phyloP scores from a whole-genome alignment of 805 yeast species.

The Spathaspora gorwiae region DNA sequence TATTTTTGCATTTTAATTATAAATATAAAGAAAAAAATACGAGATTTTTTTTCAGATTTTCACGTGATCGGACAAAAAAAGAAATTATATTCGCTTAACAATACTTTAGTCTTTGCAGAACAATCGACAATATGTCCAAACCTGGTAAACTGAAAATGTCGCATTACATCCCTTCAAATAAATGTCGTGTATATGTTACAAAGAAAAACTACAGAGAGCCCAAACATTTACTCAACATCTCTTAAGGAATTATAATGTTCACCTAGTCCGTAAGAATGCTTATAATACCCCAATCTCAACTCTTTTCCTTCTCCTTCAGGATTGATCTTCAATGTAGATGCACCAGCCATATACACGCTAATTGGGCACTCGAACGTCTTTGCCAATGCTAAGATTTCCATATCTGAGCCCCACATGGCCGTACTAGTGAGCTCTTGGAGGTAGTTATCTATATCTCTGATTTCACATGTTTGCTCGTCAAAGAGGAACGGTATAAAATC shows the following conservation, averaged over 20 bases:
- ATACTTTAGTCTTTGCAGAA: too few relatives aligned
- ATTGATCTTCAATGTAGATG: slow-evolving; percentile 60
- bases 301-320: slow-evolving; percentile 43
- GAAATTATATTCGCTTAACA: too few relatives aligned
- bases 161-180: too few relatives aligned
- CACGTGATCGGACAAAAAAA: too few relatives aligned
- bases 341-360: slow-evolving; percentile 73
- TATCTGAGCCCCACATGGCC: slow-evolving; percentile 94
- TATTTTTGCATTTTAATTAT: too few relatives aligned
- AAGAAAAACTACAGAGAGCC: too few relatives aligned
- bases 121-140: too few relatives aligned
- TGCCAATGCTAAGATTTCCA: slow-evolving; percentile 82
- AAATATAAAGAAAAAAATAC: too few relatives aligned
- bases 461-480: slow-evolving; percentile 66
- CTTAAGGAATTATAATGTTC: slow-evolving; percentile 84
- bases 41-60: too few relatives aligned
- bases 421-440: slow-evolving; percentile 65
- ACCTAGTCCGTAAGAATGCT: slow-evolving; percentile 83
- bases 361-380: slow-evolving; percentile 68
- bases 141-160: too few relatives aligned
- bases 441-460: slow-evolving; percentile 66
- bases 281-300: slow-evolving; percentile 73
- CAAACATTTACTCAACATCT: slow-evolving; percentile 6
- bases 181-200: too few relatives aligned
- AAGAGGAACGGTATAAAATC: slow-evolving; percentile 78